These are phyloP conservation scores for Hamamelis virginiana DNA, from an alignment of 164 flowering plant genomes.

Conservation along the genomic window DNA sequence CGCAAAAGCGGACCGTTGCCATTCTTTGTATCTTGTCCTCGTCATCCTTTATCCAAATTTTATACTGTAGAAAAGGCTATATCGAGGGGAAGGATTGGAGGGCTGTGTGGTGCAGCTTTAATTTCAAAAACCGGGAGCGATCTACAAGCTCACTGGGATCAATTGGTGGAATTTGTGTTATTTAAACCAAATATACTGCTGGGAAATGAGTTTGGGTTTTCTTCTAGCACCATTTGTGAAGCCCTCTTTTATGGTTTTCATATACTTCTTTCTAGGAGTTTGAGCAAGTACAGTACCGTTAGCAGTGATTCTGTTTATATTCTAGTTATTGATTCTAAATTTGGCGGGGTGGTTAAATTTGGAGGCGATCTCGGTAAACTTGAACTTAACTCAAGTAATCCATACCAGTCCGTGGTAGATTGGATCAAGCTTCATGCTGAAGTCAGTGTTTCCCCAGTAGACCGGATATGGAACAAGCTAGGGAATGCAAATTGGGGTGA, in stretches of 20 bases:
- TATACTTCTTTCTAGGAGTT: slow-evolving; percentile 51
- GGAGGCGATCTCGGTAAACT: slow-evolving; percentile 66
- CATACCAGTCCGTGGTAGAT: slow-evolving; percentile 54
- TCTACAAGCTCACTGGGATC: slow-evolving; percentile 49
- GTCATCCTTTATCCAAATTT: slow-evolving; percentile 57
- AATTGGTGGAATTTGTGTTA: slow-evolving; percentile 49
- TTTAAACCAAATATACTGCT: slow-evolving; percentile 45
- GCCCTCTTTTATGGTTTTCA: slow-evolving; percentile 66
- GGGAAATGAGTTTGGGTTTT: slow-evolving; percentile 45
- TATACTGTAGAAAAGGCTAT: slow-evolving; percentile 57
- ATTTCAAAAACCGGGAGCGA: slow-evolving; percentile 35
- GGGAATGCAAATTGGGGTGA: slow-evolving; percentile 92
- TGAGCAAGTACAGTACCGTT: slow-evolving; percentile 38
- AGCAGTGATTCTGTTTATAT: slow-evolving; percentile 41
- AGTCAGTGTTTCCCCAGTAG: slow-evolving; percentile 59
- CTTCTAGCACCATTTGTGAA: slow-evolving; percentile 48
- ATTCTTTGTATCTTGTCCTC: slow-evolving; percentile 53
- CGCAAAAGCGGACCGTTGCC: slow-evolving; percentile 51
- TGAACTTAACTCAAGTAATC: slow-evolving; percentile 46
- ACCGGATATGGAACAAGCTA: slow-evolving; percentile 80
- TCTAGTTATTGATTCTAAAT: slow-evolving; percentile 60
- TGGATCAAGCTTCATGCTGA: slow-evolving; percentile 66
- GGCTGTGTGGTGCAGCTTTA: slow-evolving; percentile 57
- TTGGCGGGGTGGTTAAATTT: slow-evolving; percentile 70
- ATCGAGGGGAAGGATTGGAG: slow-evolving; percentile 44